Evolutionary conservation across 768 basidiomycete species (phyloP).

Genomic region (Kwoniella europaea): DNA sequence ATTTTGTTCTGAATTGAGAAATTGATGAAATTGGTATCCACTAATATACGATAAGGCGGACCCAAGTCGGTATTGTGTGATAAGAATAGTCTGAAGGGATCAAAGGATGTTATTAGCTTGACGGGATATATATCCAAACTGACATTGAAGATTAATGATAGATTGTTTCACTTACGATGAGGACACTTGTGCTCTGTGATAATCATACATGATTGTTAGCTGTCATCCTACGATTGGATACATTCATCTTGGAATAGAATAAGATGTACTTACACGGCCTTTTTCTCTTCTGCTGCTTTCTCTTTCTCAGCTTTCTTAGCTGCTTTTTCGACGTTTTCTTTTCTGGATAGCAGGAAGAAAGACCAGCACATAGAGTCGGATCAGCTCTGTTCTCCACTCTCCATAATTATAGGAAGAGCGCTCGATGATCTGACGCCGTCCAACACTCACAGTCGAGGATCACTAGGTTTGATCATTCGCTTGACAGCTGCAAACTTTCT

Average conservation of each 20-base stretch:
- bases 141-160: no score
- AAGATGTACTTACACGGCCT: no score
- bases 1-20: constrained; percentile 97
- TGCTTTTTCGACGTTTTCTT: constrained; percentile 90
- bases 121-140: no score
- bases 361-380: not conserved
- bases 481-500: constrained; percentile 94
- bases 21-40: constrained; percentile 99
- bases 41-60: constrained; percentile 93
- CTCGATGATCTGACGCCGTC: not conserved
- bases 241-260: no score
- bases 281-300: constrained; percentile 55
- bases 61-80: constrained; percentile 94
- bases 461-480: constrained; percentile 89
- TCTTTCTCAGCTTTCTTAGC: constrained; percentile 64
- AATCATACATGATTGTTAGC: no score
- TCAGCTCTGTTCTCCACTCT: no score
- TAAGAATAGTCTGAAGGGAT: constrained; percentile 79
- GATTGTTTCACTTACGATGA: no score
- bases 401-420: not conserved
- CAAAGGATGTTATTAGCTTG: not conserved
- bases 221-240: no score
- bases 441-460: constrained; percentile 79
- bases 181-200: constrained; percentile 51
- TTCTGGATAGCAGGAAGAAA: constrained; percentile 63